Evolutionary conservation across 2,329 filamentous ascomycete species (phyloP).

Genomic region (Penicillium sp.): DNA sequence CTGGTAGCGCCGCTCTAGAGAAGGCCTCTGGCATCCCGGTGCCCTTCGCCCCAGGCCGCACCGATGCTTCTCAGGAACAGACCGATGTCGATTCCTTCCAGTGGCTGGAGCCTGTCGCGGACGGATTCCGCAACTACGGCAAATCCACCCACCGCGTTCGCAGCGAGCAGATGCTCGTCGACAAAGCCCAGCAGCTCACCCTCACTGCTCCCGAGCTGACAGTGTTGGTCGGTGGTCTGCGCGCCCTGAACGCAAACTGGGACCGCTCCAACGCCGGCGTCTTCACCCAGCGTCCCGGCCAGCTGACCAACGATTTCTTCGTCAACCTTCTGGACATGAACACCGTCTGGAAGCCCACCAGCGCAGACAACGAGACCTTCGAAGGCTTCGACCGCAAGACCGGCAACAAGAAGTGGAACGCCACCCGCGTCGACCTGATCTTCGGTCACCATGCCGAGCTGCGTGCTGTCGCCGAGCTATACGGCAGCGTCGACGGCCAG

Average conservation of each 20-base stretch:
- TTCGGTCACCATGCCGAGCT: conserved; percentile 71
- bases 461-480: conserved; percentile 64
- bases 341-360: conserved; percentile 58
- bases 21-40: conserved; percentile 61
- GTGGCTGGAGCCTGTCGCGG: conserved; percentile 62
- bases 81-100: conserved; percentile 61
- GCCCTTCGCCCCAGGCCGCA: conserved; percentile 67
- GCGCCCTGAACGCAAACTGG: conserved; percentile 63
- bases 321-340: conserved; percentile 66
- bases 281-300: conserved; percentile 61
- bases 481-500: conserved; percentile 54
- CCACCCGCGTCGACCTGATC: conserved; percentile 62
- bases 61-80: conserved; percentile 64
- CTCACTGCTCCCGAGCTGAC: conserved; percentile 66
- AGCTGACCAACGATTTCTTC: conserved; percentile 75
- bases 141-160: conserved; percentile 54
- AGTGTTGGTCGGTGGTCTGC: conserved; percentile 65
- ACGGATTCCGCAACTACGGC: conserved; percentile 77
- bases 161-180: conserved; percentile 65
- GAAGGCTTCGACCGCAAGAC: conserved; percentile 61
- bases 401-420: conserved; percentile 62
- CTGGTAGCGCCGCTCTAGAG: conserved; percentile 64
- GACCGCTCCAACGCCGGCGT: conserved; percentile 63
- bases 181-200: conserved; percentile 64
- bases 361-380: conserved; percentile 52